Evolutionary conservation across 345 rosid species (phyloP), one percentile per base, ranked within the genome.

Genomic region (Citrus australasica): DNA sequence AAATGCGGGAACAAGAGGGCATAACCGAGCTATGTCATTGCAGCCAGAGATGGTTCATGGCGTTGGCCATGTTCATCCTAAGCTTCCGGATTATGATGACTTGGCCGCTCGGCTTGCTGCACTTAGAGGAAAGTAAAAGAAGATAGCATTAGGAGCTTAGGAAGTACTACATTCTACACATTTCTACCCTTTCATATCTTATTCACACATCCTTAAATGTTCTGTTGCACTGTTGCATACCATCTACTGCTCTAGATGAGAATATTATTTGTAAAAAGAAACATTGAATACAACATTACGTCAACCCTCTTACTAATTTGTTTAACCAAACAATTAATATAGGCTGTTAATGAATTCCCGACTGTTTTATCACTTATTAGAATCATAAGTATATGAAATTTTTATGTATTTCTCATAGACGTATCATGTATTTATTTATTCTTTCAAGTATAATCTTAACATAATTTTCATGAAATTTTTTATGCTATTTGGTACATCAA

Each of bases 61-160:
- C 2, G 88, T 62, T 1, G 72, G 79, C 3, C 90, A 83, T 67
- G 91, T 86, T 33, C 92, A 90, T 80, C 92, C 91, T 19, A 88
- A 83, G 19, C 70, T 92, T 35, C 96, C 92, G 1, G 91, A 90
- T 53, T 92, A 77, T 30, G 92, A 89, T 62, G 90, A 84, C 11
- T 69, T 92, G 74, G 87, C 84, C 25, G 85, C 88, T 13, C 76
- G 83, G 79, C 28, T 90, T 78, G 89, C 88, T 37, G 83, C 88
- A n/a, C 78, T 89, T 25, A 79, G 60, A 66, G 78, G 83, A 37
- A 32, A 59, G 69, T 82, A 78, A 81, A 72, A 3, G 35, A 38
- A 33, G 40, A 76, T 3, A 28, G n/a, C 59, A 21, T n/a, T 33
- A 66, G 69, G 28, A n/a, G 63, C 48, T 51, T 33, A 51, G 61